These are phyloP conservation scores for Shiraia bambusicola DNA, from an alignment of 2,329 filamentous ascomycete genomes.

Conservation along the genomic window DNA sequence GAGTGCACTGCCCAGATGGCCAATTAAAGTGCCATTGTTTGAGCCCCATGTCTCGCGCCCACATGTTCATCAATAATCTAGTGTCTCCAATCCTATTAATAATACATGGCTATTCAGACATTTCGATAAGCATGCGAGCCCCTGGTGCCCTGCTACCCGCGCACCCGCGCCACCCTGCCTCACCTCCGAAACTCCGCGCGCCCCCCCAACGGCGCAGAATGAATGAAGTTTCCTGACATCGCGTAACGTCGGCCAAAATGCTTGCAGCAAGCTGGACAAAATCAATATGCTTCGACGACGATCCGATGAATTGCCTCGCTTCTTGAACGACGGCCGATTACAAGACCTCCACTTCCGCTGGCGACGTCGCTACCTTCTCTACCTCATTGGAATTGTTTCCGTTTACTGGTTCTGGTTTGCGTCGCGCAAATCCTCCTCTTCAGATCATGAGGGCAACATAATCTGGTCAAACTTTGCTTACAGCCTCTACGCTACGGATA, in stretches of 20 bases:
- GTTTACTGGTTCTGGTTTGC: conserved; percentile 34
- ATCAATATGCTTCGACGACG: conserved; percentile 36
- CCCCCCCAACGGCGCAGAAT: conserved; percentile 6
- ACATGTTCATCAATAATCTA: no score
- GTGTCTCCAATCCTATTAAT: no score
- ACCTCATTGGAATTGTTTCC: conserved; percentile 29
- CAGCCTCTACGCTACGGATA: conserved; percentile 47
- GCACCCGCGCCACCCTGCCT: no score
- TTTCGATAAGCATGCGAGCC: not conserved
- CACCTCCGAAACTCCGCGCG: conserved; percentile 21
- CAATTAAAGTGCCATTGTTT: not conserved
- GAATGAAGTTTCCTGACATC: not conserved
- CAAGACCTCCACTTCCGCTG: conserved; percentile 23
- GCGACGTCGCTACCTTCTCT: conserved; percentile 34
- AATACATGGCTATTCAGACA: no score
- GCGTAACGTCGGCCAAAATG: conserved; percentile 8
- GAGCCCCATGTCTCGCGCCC: no score
- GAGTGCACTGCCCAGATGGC: not conserved
- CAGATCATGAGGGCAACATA: conserved; percentile 19
- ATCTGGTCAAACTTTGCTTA: conserved; percentile 48
- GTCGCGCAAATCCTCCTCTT: conserved; percentile 6
- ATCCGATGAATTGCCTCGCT: conserved; percentile 41
- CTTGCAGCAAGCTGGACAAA: conserved; percentile 2
- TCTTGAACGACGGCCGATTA: conserved; percentile 16
- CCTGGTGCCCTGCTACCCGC: not conserved